phyloP scores from a whole-genome alignment of 805 yeast genomes.

The Saccharomycopsis amapae region DNA sequence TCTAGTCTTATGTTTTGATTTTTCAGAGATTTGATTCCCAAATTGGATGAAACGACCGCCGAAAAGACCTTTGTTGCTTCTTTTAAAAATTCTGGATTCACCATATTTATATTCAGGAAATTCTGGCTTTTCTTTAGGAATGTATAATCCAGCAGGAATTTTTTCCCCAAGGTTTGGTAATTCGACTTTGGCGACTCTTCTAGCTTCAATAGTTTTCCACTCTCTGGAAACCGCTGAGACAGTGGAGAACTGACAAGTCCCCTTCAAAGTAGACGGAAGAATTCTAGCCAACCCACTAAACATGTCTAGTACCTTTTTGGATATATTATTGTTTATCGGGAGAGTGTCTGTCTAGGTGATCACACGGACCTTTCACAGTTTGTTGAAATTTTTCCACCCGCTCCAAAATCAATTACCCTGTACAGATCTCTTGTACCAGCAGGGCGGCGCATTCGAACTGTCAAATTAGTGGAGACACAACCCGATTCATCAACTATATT shows the following conservation, averaged over 20 bases:
- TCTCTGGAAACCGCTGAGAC: conserved; percentile 24
- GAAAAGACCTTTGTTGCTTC: conserved; percentile 79
- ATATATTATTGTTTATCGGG: not conserved
- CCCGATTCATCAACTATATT: too few species aligned
- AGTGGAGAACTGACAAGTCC: conserved; percentile 18
- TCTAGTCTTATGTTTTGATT: conserved; percentile 61
- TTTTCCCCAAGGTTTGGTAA: conserved; percentile 48
- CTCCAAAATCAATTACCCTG: too few species aligned
- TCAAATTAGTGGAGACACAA: too few species aligned
- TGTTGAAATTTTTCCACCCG: too few species aligned
- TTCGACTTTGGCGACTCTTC: conserved; percentile 39
- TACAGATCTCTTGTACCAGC: too few species aligned
- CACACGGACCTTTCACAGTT: not conserved
- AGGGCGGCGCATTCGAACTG: too few species aligned
- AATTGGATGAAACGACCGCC: conserved; percentile 80
- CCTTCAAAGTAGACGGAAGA: not conserved
- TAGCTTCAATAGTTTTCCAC: conserved; percentile 41
- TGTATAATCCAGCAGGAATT: conserved; percentile 33
- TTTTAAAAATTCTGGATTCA: conserved; percentile 68
- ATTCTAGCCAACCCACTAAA: not conserved
- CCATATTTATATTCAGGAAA: conserved; percentile 74
- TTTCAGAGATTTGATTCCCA: conserved; percentile 74
- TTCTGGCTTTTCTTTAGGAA: conserved; percentile 38
- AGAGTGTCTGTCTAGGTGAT: not conserved
- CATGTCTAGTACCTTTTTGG: not conserved